Evolutionary conservation across 768 basidiomycete species (phyloP).

Genomic region (Auriscalpium orientale): DNA sequence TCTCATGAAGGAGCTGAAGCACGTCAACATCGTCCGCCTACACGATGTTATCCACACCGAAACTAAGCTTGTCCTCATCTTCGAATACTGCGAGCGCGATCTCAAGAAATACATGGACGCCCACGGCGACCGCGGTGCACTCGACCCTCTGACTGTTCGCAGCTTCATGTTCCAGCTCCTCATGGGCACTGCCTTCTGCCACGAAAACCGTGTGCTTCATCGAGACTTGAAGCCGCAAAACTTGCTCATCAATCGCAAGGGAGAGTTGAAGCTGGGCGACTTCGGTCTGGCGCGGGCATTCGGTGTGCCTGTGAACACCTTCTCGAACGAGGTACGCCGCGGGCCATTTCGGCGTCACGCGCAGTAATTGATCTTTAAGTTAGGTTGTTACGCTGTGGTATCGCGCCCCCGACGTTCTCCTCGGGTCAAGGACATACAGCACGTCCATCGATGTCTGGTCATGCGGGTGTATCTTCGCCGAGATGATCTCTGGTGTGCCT

Average conservation of each 20-base stretch:
- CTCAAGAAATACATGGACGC: constrained; percentile 99
- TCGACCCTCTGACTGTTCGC: constrained; percentile 81
- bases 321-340: constrained; percentile 79
- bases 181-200: constrained; percentile 96
- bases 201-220: constrained; percentile 96
- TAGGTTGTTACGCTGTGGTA: constrained; percentile 99
- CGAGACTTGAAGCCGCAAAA: constrained; percentile 99
- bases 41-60: constrained; percentile 99
- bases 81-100: constrained; percentile 98
- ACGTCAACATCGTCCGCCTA: constrained; percentile 95
- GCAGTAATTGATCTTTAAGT: constrained; percentile 4
- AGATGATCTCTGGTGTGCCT: constrained; percentile 97
- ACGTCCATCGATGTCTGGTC: constrained; percentile 99
- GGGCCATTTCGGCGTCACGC: background rate
- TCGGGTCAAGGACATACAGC: constrained; percentile 95
- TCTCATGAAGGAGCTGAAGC: constrained; percentile 98
- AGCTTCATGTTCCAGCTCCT: constrained; percentile 98
- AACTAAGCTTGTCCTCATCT: constrained; percentile 94
- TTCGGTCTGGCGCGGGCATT: constrained; percentile 97
- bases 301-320: constrained; percentile 98
- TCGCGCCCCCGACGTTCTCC: constrained; percentile 93
- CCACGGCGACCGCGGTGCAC: constrained; percentile 90
- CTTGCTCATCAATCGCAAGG: constrained; percentile 92
- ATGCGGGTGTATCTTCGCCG: constrained; percentile 97
- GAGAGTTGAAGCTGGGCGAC: constrained; percentile 95